Evolutionary conservation across 495 filamentous ascomycete genomes (phyloP).

Genomic region (Aspergillus avenaceus): DNA sequence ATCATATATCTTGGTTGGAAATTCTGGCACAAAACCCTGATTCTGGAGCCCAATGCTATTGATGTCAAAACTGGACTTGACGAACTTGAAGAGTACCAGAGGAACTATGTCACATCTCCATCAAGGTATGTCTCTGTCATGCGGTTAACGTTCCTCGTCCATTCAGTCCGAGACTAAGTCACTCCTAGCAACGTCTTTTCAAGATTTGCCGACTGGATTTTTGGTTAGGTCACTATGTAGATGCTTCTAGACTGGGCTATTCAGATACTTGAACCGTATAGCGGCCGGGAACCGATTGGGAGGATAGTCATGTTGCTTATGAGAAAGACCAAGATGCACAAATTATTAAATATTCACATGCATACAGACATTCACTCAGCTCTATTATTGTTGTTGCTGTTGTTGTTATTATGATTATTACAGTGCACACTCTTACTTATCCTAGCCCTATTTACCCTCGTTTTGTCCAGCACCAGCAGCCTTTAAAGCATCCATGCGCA

Average conservation of each 20-base stretch:
- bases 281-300: not conserved
- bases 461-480: slow-evolving; percentile 14
- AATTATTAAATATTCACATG: no score
- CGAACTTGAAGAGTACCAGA: slow-evolving; percentile 71
- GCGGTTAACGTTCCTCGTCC: not conserved
- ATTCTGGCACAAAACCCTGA: slow-evolving; percentile 57
- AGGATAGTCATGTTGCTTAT: no score
- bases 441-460: slow-evolving; percentile 3
- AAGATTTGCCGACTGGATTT: slow-evolving; percentile 21
- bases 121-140: slow-evolving; percentile 47
- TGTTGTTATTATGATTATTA: no score
- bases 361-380: no score
- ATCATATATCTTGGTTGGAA: slow-evolving; percentile 70
- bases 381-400: no score
- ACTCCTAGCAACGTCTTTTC: slow-evolving; percentile 20
- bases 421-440: not conserved
- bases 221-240: slow-evolving; percentile 3
- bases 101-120: slow-evolving; percentile 53
- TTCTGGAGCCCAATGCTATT: slow-evolving; percentile 54
- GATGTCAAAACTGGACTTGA: slow-evolving; percentile 61
- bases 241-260: not conserved
- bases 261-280: not conserved
- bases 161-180: slow-evolving; percentile 6
- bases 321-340: no score
- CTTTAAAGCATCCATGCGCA: slow-evolving; percentile 52